A percentile compares a stretch with the other conserved stretches of the same genome.
Conservation (phyloP, 2,329 filamentous ascomycete species). For the Stagonosporopsis chrysanthemi region DNA sequence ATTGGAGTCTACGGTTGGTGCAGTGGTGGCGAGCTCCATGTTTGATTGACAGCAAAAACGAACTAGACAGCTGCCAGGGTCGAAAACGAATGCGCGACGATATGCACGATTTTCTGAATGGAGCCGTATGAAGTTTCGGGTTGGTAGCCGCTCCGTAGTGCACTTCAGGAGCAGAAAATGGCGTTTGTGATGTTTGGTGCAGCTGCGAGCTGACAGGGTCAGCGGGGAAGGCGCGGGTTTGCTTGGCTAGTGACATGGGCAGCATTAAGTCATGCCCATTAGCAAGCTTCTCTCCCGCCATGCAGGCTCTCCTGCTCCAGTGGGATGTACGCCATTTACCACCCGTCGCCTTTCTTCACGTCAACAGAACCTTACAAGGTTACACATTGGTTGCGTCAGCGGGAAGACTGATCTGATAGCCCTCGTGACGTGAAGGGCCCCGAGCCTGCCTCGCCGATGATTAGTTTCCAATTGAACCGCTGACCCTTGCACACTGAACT, state of each 20-base stretch:
- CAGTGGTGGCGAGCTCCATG: constrained; percentile 23
- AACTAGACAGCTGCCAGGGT: constrained; percentile 25
- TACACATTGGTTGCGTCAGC: constrained; percentile 1
- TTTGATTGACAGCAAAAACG: constrained; percentile 15
- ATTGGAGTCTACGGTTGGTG: constrained; percentile 22
- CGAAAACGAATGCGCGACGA: constrained; percentile 8
- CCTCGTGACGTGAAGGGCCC: constrained; percentile 1
- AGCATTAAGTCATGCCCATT: constrained; percentile 20
- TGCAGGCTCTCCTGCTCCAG: constrained; percentile 14
- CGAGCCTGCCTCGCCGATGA: constrained; percentile 17
- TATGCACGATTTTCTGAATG: constrained; percentile 22
- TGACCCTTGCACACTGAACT: constrained; percentile 16
- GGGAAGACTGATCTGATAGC: not conserved
- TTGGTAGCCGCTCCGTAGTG: not conserved
- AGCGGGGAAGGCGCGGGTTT: constrained; percentile 20
- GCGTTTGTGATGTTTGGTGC: constrained; percentile 20
- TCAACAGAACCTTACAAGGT: not conserved
- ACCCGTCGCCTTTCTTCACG: not conserved
- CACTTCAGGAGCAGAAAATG: constrained; percentile 8
- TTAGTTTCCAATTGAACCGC: constrained; percentile 9
- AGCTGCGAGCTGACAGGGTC: constrained; percentile 19
- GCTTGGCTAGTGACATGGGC: constrained; percentile 18
- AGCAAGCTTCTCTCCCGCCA: constrained; percentile 12
- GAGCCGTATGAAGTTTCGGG: constrained; percentile 13
- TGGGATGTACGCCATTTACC: constrained; percentile 19